Evolutionary conservation across 768 basidiomycete species (phyloP).

Genomic region (Trametes maxima): DNA sequence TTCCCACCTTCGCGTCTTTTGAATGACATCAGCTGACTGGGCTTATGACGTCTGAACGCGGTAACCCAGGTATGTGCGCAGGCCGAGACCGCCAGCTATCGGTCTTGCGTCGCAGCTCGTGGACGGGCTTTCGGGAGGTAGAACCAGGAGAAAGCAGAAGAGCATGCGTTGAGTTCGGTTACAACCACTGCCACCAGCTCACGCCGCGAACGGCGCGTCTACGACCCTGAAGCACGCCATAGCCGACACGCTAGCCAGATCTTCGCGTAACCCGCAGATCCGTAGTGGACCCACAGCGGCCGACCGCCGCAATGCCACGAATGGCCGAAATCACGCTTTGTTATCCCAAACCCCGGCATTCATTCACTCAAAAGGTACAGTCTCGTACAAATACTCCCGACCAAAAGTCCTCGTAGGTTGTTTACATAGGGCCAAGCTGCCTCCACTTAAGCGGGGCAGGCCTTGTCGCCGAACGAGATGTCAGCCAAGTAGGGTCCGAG

Average conservation of each 20-base stretch:
- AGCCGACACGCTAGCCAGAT: background rate
- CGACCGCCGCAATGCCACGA: background rate
- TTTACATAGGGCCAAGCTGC: too few species aligned
- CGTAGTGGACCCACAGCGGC: constrained; percentile 7
- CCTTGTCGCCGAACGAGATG: constrained; percentile 29
- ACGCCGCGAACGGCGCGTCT: background rate
- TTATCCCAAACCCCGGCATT: too few species aligned
- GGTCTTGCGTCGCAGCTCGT: background rate
- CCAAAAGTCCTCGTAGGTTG: too few species aligned
- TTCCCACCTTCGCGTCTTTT: background rate
- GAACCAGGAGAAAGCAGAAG: background rate
- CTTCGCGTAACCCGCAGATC: background rate
- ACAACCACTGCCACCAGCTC: too few species aligned
- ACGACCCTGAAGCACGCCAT: background rate
- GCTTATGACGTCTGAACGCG: background rate
- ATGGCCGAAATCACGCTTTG: background rate
- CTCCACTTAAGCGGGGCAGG: constrained; percentile 23
- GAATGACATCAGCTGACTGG: background rate
- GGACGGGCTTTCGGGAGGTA: background rate
- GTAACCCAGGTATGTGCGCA: background rate
- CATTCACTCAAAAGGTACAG: too few species aligned
- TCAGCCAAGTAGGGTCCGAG: constrained; percentile 32
- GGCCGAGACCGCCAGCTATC: background rate
- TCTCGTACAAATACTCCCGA: too few species aligned
- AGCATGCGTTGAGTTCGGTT: background rate